Evolutionary conservation across 2,329 filamentous ascomycete species (phyloP), one percentile per base, ranked within the genome.

Genomic region (Hypoxylon sp.): DNA sequence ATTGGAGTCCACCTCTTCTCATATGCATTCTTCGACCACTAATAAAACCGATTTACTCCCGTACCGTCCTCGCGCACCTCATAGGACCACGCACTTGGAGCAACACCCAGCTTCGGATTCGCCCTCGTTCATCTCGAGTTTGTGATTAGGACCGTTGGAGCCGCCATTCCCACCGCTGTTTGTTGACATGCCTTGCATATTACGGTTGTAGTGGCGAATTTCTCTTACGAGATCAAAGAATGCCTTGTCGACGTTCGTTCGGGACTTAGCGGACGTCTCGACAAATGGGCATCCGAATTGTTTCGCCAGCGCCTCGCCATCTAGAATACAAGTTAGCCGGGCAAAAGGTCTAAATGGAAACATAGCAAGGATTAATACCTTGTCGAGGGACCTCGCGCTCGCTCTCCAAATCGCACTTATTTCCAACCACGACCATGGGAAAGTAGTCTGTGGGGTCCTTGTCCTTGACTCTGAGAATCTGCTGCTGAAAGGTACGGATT

Each of bases 151-250:
- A 74, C 86, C 87, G 73, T 86, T 87, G 69, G 82, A 81, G 73
- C 88, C 88, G 67, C 89, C 83, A 66, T 85, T 83, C 74, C 87
- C 83, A 71, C 90, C 89, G 73, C 90, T 91, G 67, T 86, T 88
- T 63, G 90, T 88, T 46, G 90, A 89, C 81, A 96, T 93, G 65
- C 92, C 93, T 66, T 94, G 94, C 90, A 97, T 96, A 78, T 98
- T 95, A 79, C 96, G 95, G 88, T 99, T 98, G 83, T 97, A 98
- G 82, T 93, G 91, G 82, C 96, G 90, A 77, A 99, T 99, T 80
- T 98, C 96, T 78, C 96, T 91, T 63, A 99, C 96, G 74, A 98
- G 94, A 78, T 98, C 94, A 87, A 95, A 98, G 83, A 99, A 99
- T 59, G 95, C 94, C 82, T 96, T 94, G 82, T 99, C 96, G 75